phyloP scores from a whole-genome alignment of 1,284 basidiomycete species.

The Xerocomus amazonicus region DNA sequence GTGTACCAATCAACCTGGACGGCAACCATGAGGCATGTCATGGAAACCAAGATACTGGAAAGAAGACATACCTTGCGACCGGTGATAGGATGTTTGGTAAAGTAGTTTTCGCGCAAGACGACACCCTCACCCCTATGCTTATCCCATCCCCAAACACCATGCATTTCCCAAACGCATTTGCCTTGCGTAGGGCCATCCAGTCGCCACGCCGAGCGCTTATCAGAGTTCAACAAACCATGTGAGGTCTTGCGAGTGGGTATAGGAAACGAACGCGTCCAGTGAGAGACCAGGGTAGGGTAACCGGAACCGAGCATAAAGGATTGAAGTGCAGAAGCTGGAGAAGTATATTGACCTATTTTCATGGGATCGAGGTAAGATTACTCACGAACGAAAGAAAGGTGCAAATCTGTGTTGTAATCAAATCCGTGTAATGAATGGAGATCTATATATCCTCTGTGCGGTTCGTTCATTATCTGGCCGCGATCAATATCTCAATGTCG shows the following conservation, averaged over 20 bases:
- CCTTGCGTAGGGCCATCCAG: slow-evolving; percentile 67
- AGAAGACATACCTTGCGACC: slow-evolving; percentile 47
- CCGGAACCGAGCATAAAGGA: slow-evolving; percentile 84
- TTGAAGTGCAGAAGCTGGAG: slow-evolving; percentile 72
- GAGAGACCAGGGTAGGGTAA: slow-evolving; percentile 66
- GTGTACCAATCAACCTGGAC: slow-evolving; percentile 75
- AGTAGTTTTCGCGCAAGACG: slow-evolving; percentile 85
- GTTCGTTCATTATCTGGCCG: slow-evolving; percentile 90
- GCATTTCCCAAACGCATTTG: slow-evolving; percentile 84
- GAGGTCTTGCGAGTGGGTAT: slow-evolving; percentile 70
- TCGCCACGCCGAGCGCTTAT: slow-evolving; percentile 63
- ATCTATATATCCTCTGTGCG: slow-evolving; percentile 89
- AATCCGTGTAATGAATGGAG: slow-evolving; percentile 81
- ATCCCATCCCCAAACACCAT: slow-evolving; percentile 94
- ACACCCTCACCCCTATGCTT: slow-evolving; percentile 64
- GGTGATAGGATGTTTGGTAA: slow-evolving; percentile 63
- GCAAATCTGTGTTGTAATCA: slow-evolving; percentile 93
- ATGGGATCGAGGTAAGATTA: slow-evolving; percentile 14
- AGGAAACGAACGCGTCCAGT: slow-evolving; percentile 82
- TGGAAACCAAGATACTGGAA: not conserved
- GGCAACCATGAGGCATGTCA: not conserved
- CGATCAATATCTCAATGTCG: slow-evolving; percentile 5
- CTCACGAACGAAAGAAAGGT: slow-evolving; percentile 80
- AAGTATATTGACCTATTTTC: not conserved
- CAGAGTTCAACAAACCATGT: slow-evolving; percentile 54